Conservation (phyloP, 179 eudicot species). For the Kewa caespitosa region DNA sequence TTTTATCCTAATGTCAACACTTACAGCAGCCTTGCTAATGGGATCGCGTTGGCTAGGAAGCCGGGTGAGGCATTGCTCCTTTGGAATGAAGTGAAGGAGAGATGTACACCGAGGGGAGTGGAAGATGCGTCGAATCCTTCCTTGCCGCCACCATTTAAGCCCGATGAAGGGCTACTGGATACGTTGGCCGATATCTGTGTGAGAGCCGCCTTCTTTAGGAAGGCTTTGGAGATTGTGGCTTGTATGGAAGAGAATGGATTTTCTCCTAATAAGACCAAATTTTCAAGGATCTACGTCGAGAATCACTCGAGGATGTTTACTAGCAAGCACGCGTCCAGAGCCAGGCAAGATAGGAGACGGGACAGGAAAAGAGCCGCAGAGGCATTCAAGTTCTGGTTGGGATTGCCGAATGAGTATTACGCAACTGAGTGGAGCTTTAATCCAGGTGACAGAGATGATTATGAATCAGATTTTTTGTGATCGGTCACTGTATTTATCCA, state of each 20-base stretch:
- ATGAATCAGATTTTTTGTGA: conserved; percentile 15
- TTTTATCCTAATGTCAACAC: conserved; percentile 79
- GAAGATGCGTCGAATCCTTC: conserved; percentile 38
- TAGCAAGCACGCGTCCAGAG: conserved; percentile 91
- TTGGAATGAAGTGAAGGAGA: conserved; percentile 92
- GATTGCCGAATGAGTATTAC: conserved; percentile 88
- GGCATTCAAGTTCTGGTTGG: conserved; percentile 98
- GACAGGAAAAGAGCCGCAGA: conserved; percentile 96
- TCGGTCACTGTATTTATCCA: neutral
- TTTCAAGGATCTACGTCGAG: conserved; percentile 86
- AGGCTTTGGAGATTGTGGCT: conserved; percentile 95
- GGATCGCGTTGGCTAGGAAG: conserved; percentile 81
- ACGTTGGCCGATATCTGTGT: conserved; percentile 91
- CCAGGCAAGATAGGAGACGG: conserved; percentile 80
- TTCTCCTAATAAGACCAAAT: conserved; percentile 85
- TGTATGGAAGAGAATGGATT: conserved; percentile 95
- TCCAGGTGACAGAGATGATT: conserved; percentile 36
- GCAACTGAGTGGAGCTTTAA: conserved; percentile 78
- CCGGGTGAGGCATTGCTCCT: conserved; percentile 91
- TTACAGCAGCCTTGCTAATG: conserved; percentile 90
- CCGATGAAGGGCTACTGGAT: conserved; percentile 84
- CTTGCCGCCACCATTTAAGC: conserved; percentile 49
- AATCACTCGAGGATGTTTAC: conserved; percentile 99
- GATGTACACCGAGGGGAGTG: conserved; percentile 45
- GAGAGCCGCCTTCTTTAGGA: conserved; percentile 92